Evolutionary conservation across 2,329 filamentous ascomycete genomes (phyloP).

Genomic region (Cercospora janseana): DNA sequence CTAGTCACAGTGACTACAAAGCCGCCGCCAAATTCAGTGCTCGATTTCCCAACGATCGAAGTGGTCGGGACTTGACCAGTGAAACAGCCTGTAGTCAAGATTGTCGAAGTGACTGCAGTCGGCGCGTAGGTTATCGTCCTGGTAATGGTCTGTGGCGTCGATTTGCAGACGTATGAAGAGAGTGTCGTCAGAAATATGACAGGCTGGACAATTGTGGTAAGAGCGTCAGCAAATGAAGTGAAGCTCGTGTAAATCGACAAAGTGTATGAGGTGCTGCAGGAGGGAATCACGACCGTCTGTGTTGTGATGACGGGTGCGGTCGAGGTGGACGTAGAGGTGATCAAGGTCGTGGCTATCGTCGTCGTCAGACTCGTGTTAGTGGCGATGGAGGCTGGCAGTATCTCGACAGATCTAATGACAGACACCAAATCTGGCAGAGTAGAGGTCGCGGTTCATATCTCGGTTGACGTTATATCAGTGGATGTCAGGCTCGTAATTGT

Average conservation of each 20-base stretch:
- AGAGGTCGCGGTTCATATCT: not conserved
- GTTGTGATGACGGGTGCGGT: not conserved
- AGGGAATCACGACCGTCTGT: not conserved
- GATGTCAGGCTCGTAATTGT: not conserved
- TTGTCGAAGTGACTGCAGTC: not conserved
- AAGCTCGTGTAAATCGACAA: not conserved
- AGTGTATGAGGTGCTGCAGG: not conserved
- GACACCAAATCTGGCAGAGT: not conserved
- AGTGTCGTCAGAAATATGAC: not conserved
- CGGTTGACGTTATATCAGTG: not conserved
- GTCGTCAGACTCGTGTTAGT: not conserved
- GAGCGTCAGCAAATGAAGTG: not conserved
- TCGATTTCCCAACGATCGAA: not conserved
- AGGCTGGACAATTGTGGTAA: not conserved
- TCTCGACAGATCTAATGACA: not conserved
- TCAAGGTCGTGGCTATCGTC: not conserved
- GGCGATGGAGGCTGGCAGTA: not conserved
- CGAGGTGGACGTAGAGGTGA: not conserved
- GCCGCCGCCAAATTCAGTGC: not conserved
- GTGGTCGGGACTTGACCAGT: not conserved
- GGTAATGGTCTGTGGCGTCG: not conserved
- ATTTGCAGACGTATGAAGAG: not conserved
- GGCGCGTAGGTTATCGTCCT: not conserved
- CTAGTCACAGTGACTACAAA: not conserved
- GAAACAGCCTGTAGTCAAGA: not conserved